Evolutionary conservation across 208 protist genomes (phyloP).

Genomic region (Crithidia thermophila): DNA sequence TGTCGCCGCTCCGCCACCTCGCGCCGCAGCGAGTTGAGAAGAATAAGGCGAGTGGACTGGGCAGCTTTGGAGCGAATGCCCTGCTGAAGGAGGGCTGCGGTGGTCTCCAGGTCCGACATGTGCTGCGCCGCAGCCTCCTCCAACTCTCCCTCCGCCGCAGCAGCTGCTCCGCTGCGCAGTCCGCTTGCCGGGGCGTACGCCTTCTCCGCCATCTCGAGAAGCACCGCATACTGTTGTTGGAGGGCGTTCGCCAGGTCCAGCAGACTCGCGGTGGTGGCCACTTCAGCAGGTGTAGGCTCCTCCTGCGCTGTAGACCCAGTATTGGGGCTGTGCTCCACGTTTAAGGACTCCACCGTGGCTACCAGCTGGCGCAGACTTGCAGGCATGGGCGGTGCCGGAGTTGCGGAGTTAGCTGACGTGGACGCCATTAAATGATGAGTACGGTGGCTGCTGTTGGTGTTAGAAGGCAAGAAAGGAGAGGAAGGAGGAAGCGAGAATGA

Average conservation of each 20-base stretch:
- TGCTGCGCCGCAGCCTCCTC: conserved; percentile 6
- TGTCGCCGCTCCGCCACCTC: conserved; percentile 50
- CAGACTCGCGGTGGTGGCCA: no score
- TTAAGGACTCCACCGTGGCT: background rate
- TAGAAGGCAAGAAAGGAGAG: no score
- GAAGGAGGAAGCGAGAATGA: no score
- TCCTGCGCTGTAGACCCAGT: no score
- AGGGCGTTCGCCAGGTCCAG: no score
- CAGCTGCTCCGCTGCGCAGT: background rate
- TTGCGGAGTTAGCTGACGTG: background rate
- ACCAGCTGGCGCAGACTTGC: conserved; percentile 4
- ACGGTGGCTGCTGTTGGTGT: background rate
- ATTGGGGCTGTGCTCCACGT: no score
- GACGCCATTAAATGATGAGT: no score
- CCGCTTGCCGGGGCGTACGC: background rate
- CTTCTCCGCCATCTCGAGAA: conserved; percentile 32
- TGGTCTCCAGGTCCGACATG: conserved; percentile 15
- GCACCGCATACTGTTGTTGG: conserved; percentile 28
- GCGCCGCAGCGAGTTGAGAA: conserved; percentile 48
- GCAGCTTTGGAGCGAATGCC: conserved; percentile 69
- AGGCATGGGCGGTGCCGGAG: background rate
- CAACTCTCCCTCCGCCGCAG: background rate
- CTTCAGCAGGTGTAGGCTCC: no score
- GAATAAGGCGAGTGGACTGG: conserved; percentile 53
- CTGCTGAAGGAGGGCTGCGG: conserved; percentile 46